phyloP scores from a whole-genome alignment of 805 yeast species.

The Pichia pseudocactophila region DNA sequence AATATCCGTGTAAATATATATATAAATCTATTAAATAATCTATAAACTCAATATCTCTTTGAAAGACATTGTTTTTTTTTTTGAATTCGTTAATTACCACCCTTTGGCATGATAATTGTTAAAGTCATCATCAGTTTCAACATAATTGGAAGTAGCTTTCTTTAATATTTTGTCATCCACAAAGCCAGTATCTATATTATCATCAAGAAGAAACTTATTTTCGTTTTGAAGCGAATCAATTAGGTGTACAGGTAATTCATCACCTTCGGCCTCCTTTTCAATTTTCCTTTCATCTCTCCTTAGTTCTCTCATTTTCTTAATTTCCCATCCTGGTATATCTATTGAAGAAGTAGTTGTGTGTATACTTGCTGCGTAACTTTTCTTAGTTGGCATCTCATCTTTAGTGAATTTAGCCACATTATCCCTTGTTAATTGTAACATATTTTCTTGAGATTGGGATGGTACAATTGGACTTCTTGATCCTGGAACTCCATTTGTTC shows the following conservation, averaged over 20 bases:
- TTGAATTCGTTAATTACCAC: slow-evolving; percentile 24
- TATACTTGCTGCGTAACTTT: slow-evolving; percentile 19
- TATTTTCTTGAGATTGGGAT: not conserved
- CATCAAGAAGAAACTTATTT: slow-evolving; percentile 15
- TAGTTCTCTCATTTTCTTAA: not conserved
- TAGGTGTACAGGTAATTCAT: slow-evolving; percentile 23
- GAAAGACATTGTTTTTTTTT: not conserved
- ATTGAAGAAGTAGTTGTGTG: slow-evolving; percentile 22
- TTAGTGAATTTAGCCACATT: slow-evolving; percentile 8
- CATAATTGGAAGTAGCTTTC: slow-evolving; percentile 8
- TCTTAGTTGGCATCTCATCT: slow-evolving; percentile 4
- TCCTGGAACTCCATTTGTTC: not conserved
- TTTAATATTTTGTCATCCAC: slow-evolving; percentile 9
- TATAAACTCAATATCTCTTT: not conserved
- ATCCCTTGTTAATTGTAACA: slow-evolving; percentile 9
- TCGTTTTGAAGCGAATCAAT: slow-evolving; percentile 25
- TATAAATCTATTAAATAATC: not conserved
- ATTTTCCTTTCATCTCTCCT: slow-evolving; percentile 5
- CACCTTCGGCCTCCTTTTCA: slow-evolving; percentile 8
- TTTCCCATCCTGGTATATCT: slow-evolving; percentile 21
- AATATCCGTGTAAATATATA: slow-evolving; percentile 4
- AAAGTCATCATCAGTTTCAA: slow-evolving; percentile 26
- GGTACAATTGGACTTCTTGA: not conserved
- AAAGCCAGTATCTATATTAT: slow-evolving; percentile 6
- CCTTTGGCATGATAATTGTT: slow-evolving; percentile 36